Evolutionary conservation across 208 protist genomes (phyloP).

Genomic region (Angomonas ambiguus): DNA sequence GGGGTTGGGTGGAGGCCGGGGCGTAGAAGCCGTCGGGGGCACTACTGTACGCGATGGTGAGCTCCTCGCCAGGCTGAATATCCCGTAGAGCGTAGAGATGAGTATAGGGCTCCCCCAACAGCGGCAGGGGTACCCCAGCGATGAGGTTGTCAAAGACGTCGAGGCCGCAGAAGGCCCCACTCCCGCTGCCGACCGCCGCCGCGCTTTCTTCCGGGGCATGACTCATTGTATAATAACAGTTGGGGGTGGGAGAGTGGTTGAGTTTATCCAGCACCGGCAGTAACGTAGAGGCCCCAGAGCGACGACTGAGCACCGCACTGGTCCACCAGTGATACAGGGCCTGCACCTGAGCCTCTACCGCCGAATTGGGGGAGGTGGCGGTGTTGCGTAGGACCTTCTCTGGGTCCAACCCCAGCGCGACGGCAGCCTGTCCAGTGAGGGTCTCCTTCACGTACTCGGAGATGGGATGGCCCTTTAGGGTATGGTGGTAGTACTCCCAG

Average conservation of each 20-base stretch:
- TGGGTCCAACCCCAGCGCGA: slow-evolving; percentile 40
- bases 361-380: slow-evolving; percentile 4
- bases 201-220: neutral
- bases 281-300: slow-evolving; percentile 49
- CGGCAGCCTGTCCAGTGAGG: slow-evolving; percentile 27
- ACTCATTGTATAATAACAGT: slow-evolving; percentile 82
- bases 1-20: slow-evolving; percentile 6
- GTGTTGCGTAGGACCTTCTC: slow-evolving; percentile 45
- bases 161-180: slow-evolving; percentile 55
- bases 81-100: slow-evolving; percentile 76
- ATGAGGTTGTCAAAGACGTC: slow-evolving; percentile 84
- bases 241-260: slow-evolving; percentile 73
- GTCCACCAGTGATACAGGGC: slow-evolving; percentile 66
- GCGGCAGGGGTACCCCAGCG: slow-evolving; percentile 60
- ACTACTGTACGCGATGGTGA: slow-evolving; percentile 74
- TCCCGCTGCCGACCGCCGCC: slow-evolving; percentile 11
- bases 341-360: slow-evolving; percentile 15
- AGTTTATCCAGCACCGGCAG: slow-evolving; percentile 82
- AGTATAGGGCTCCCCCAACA: slow-evolving; percentile 71
- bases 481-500: slow-evolving; percentile 57
- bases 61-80: slow-evolving; percentile 54
- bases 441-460: neutral
- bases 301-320: slow-evolving; percentile 71
- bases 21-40: slow-evolving; percentile 27
- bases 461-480: neutral